Evolutionary conservation across 2,329 filamentous ascomycete genomes (phyloP).

Genomic region (Fusarium sp.): DNA sequence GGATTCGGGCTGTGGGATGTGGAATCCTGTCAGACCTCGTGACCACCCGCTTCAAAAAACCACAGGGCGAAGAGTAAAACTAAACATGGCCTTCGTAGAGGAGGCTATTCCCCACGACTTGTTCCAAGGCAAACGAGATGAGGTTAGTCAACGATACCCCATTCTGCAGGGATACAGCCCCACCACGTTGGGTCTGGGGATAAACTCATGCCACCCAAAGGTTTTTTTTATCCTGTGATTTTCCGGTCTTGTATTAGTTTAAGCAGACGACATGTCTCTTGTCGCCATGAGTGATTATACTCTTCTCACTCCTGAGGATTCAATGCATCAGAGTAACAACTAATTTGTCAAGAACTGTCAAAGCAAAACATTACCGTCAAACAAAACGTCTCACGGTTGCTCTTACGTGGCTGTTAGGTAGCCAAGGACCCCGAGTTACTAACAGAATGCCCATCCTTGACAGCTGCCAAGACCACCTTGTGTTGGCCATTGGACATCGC

Average conservation of each 20-base stretch:
- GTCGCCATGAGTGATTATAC: constrained; percentile 7
- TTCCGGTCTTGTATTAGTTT: constrained; percentile 18
- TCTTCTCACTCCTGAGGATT: constrained; percentile 1
- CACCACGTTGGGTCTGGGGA: constrained; percentile 26
- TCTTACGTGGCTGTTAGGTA: constrained; percentile 45
- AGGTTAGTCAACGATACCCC: constrained; percentile 37
- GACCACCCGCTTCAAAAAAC: constrained; percentile 24
- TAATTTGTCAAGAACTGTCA: background rate
- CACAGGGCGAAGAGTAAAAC: constrained; percentile 27
- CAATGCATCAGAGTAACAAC: no score
- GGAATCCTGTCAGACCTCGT: constrained; percentile 20
- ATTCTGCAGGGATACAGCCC: constrained; percentile 8
- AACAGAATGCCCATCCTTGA: constrained; percentile 39
- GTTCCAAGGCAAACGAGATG: constrained; percentile 41
- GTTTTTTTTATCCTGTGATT: constrained; percentile 19
- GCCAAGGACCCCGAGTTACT: constrained; percentile 38
- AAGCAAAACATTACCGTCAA: background rate
- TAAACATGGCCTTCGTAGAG: constrained; percentile 21
- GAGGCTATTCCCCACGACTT: constrained; percentile 28
- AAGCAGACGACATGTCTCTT: constrained; percentile 14
- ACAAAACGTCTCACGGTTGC: constrained; percentile 18
- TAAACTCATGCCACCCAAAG: constrained; percentile 35
- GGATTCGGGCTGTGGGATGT: background rate
- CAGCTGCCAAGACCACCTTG: constrained; percentile 28
- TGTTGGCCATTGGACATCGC: constrained; percentile 22